phyloP scores from a whole-genome alignment of 306 rosid species.

The Prunus fruticosa region DNA sequence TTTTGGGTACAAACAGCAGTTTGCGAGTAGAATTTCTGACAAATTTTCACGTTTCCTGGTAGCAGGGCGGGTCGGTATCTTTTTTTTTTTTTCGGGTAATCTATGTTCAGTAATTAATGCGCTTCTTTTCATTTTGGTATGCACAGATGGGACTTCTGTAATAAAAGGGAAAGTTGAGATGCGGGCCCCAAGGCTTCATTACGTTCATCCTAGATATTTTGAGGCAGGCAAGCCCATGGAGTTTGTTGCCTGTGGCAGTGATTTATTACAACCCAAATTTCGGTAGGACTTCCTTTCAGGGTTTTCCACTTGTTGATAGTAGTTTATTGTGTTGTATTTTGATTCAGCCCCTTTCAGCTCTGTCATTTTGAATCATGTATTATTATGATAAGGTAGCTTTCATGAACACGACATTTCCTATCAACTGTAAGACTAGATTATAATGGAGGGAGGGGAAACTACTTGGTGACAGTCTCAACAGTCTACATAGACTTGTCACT shows the following conservation, averaged over 20 bases:
- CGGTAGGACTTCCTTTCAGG: constrained; percentile 40
- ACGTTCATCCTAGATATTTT: constrained; percentile 77
- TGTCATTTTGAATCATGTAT: not conserved
- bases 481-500: not conserved
- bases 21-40: not conserved
- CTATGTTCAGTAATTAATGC: constrained; percentile 7
- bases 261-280: constrained; percentile 78
- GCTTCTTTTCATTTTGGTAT: constrained; percentile 25
- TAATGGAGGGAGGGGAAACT: not conserved
- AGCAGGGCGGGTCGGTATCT: not conserved
- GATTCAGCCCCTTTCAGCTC: not conserved
- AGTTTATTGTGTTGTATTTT: not conserved
- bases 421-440: not conserved
- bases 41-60: not conserved
- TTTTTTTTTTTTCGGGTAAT: constrained; percentile 2
- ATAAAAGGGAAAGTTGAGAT: constrained; percentile 51
- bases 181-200: constrained; percentile 84
- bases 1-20: not conserved
- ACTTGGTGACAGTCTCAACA: not conserved
- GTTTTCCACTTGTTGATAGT: not conserved
- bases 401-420: not conserved
- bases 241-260: constrained; percentile 89
- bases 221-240: constrained; percentile 99
- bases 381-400: not conserved
- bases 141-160: constrained; percentile 59